A percentile compares a stretch with the other conserved stretches of the same genome.
Evolutionary conservation across 1,139 yeast genomes (phyloP).

Genomic region (Taphrina sp.): DNA sequence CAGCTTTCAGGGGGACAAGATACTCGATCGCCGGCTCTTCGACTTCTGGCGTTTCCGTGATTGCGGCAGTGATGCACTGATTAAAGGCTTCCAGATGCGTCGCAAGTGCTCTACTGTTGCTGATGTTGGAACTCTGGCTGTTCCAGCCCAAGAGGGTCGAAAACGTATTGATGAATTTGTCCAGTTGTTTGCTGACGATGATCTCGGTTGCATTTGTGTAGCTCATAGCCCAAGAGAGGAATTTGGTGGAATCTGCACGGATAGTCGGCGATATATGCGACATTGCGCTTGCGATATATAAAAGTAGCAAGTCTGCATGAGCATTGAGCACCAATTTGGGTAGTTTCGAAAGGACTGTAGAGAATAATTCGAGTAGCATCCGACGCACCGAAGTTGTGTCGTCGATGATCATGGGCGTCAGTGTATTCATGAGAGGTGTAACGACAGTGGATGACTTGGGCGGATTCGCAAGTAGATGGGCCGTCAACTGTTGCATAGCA

Average conservation of each 20-base stretch:
- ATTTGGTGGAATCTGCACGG: slow-evolving; percentile 66
- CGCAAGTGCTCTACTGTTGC: not conserved
- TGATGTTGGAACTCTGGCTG: not conserved
- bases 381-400: slow-evolving; percentile 63
- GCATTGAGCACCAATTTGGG: slow-evolving; percentile 54
- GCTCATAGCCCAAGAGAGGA: slow-evolving; percentile 56
- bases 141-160: slow-evolving; percentile 21
- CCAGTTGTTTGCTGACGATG: slow-evolving; percentile 19
- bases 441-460: slow-evolving; percentile 32
- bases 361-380: slow-evolving; percentile 49
- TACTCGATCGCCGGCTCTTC: not conserved
- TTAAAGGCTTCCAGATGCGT: slow-evolving; percentile 8
- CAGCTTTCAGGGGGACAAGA: not conserved
- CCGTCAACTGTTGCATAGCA: slow-evolving; percentile 28
- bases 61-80: not conserved
- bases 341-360: slow-evolving; percentile 2
- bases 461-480: slow-evolving; percentile 34
- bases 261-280: slow-evolving; percentile 79
- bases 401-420: slow-evolving; percentile 62
- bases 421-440: slow-evolving; percentile 54
- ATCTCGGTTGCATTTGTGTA: slow-evolving; percentile 34
- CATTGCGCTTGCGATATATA: slow-evolving; percentile 91
- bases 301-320: slow-evolving; percentile 63
- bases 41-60: not conserved
- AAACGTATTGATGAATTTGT: slow-evolving; percentile 1